phyloP scores from a whole-genome alignment of 768 basidiomycete genomes.

The Lactifluus echinatus region DNA sequence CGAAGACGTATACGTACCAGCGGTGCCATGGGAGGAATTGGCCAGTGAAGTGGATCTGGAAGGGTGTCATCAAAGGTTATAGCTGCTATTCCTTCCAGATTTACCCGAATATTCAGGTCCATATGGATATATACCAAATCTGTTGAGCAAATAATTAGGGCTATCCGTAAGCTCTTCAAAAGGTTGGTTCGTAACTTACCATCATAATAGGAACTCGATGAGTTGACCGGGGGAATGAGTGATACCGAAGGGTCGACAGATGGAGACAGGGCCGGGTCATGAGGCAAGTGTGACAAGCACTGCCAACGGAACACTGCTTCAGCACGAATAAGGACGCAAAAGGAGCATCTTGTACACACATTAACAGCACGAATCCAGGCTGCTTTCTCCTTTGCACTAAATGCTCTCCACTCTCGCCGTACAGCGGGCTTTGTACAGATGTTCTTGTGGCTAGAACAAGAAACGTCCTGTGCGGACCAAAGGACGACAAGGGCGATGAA shows the following conservation, averaged over 20 bases:
- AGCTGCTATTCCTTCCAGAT: neutral
- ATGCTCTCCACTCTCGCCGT: constrained; percentile 23
- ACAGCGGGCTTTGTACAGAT: constrained; percentile 19
- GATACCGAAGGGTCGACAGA: constrained; percentile 10
- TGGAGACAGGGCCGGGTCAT: constrained; percentile 12
- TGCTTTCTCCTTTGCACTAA: constrained; percentile 14
- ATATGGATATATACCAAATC: constrained; percentile 25
- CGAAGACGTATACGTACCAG: constrained; percentile 21
- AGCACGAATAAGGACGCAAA: neutral
- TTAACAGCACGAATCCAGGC: constrained; percentile 25
- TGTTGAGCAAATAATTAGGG: neutral
- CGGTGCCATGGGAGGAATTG: constrained; percentile 27
- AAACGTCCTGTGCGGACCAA: neutral
- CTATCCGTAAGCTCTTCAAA: neutral
- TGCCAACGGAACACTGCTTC: neutral
- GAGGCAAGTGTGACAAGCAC: constrained; percentile 19
- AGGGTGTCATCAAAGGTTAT: too few relatives aligned
- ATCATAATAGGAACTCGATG: constrained; percentile 18
- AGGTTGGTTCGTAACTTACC: neutral
- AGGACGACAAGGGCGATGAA: neutral
- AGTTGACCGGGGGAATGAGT: constrained; percentile 17
- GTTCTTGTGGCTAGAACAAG: neutral
- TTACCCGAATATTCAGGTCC: constrained; percentile 23
- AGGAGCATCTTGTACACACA: constrained; percentile 6
- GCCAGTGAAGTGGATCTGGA: constrained; percentile 24